Conservation (phyloP, 768 basidiomycete genomes). For the Russula vinacea region DNA sequence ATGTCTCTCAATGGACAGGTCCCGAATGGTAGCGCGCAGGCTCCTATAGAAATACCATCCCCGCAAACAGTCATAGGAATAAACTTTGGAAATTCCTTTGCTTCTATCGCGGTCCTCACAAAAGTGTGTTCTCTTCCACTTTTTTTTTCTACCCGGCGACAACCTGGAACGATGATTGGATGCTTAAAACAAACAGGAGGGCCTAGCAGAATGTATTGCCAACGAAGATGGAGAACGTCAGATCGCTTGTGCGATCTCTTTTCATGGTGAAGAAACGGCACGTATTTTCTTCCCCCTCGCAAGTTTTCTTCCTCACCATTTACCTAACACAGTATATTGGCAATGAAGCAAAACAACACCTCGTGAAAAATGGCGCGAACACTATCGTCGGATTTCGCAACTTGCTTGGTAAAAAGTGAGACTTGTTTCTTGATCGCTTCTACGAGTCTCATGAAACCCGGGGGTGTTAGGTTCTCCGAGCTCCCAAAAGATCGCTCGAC, state of each 20-base stretch:
- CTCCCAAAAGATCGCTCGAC: constrained; percentile 52
- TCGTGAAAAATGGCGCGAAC: constrained; percentile 92
- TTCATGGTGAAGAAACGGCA: constrained; percentile 88
- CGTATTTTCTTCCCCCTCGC: constrained; percentile 35
- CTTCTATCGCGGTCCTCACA: constrained; percentile 91
- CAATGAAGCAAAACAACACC: constrained; percentile 88
- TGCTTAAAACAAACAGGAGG: constrained; percentile 55
- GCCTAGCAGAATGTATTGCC: constrained; percentile 89
- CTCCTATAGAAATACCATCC: constrained; percentile 38
- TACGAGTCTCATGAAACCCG: neutral
- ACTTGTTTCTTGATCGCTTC: constrained; percentile 17
- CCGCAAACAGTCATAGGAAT: constrained; percentile 78
- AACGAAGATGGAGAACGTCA: constrained; percentile 99
- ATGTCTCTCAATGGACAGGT: constrained; percentile 44
- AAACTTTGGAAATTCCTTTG: constrained; percentile 94
- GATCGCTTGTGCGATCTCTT: constrained; percentile 91
- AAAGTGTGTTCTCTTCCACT: constrained; percentile 53
- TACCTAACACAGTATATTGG: constrained; percentile 75
- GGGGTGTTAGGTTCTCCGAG: constrained; percentile 64
- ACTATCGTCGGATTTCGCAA: constrained; percentile 95
- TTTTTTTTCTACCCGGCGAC: neutral
- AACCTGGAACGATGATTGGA: neutral
- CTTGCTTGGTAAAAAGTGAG: constrained; percentile 85
- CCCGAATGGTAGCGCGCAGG: constrained; percentile 53
- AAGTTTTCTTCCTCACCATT: constrained; percentile 11